Base-by-base conservation (phyloP, 202 grass and related monocot genomes). In the Hordeum pubiflorum region DNA sequence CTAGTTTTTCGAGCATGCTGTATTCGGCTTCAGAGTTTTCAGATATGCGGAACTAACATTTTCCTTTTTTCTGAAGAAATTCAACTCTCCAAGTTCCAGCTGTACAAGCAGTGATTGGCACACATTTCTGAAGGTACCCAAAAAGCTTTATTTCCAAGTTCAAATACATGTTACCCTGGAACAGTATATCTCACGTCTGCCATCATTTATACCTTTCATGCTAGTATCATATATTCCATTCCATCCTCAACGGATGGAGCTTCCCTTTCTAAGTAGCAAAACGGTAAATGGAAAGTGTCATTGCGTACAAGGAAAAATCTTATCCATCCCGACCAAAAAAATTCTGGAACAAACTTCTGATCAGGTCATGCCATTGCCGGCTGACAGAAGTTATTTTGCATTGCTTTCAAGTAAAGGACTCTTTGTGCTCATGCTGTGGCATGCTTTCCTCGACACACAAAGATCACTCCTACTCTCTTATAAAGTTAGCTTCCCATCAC, bases 71-170 rank as follows among this genome's bases (percentile, higher is more conserved):
- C 69, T 88, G 70, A 85, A 97, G 94, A 97, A 97, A 88, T 94
- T 97, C 75, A 97, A 97, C 68, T 97, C 89, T 56, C 94, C 94
- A 80, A 94, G 91, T 70, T 90, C 90, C 58, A 87, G 82, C 63
- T 89, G 88, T 87, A 91, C 91, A 83, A 92, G 87, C 86, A 89
- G 68, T 32, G 94, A 97, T 61, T 97, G 94, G 94, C 78, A 92
- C 75, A 74, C 84, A 57, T 91, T 97, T 81, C 83, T 97, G 52
- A 94, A 97, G 88, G 94, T 97, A 92, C 9, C 43, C 22, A 34
- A 66, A 66, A 44, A 26, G 57, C 48, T 79, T 38, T 44, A 15
- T 60, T 82, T 82, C 36, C 46, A 9, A 63, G 59, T 72, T 64
- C 12, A 72, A 32, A 72, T 72, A 50, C 15, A 77, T 79, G 34